Base-by-base conservation (phyloP, 495 filamentous ascomycete species). In the Aspergillus panamensis region DNA sequence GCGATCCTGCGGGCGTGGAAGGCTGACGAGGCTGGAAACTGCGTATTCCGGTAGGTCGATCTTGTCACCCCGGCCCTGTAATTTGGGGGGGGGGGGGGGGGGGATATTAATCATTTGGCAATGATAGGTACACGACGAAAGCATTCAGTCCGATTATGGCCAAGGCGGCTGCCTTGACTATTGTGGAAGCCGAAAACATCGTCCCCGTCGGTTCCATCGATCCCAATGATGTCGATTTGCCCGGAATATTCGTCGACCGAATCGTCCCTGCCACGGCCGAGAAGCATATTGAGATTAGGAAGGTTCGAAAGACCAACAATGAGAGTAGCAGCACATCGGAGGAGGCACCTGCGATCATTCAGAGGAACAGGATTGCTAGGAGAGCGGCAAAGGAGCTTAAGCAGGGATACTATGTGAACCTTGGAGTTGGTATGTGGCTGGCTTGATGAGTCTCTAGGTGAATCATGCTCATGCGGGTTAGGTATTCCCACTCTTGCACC, bases 151-250 rank as follows among this genome's bases (percentile, higher is more conserved):
- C 88, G 35, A 88, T 87, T 53, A 94, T 96, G 91, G 92, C 87
- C 48, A 87, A 91, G 60, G 91, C 92, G 59, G 92, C 90, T 6
- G 86, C 86, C 54, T 74, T 89, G 60, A 96, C 92, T 42, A 93
- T 96, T 49, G 92, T 96, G 29, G 92, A 96, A 72, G 92, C 92
- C 6, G 92, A 96, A 63, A 80, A 96, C 33, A 92, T 96, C 58
- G 92, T 96, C 13, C 87, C 90, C 52, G 78, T 87, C 1, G 92
- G 92, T 39, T 86, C 86, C 33, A 92, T 96, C 60, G 69, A 86
- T 9, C 87, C 92, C 9, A 87, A 88, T 61, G 81, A 87, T 40
- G 85, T 96, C 4, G 88, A 96, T 69, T 71, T 96, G 0, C 91
- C 92, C 0, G 92, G 92, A 21, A 94, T 96, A 56, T 96, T 92